A percentile compares a stretch with the other conserved stretches of the same genome.
Conservation (phyloP, 352 stramenopile genomes). For the Pythium periplocum region DNA sequence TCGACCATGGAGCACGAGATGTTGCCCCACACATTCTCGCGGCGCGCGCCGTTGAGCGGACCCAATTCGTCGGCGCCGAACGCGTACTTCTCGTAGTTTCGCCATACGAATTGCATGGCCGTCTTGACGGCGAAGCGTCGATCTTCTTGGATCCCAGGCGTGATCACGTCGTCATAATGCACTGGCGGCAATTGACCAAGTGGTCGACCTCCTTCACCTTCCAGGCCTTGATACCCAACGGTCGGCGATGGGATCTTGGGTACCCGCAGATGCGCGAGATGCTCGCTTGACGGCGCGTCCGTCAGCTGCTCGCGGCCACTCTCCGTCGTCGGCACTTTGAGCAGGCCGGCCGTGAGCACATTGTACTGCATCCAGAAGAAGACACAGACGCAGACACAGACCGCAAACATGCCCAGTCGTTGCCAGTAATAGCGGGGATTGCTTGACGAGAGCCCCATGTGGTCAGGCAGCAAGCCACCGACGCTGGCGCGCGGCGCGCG, state of each 20-base stretch:
- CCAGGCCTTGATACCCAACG: no score
- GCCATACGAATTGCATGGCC: constrained; percentile 79
- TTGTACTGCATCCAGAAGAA: constrained; percentile 58
- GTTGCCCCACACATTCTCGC: constrained; percentile 85
- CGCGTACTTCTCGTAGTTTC: constrained; percentile 90
- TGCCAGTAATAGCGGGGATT: no score
- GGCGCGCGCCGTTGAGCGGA: constrained; percentile 56
- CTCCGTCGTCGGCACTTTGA: constrained; percentile 5
- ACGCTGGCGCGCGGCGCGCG: no score
- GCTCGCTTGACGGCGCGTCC: no score
- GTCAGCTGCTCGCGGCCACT: no score
- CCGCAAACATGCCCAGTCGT: background rate
- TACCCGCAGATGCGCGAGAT: no score
- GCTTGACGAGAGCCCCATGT: background rate
- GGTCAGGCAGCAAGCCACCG: background rate
- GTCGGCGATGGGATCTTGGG: no score
- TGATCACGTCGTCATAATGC: background rate
- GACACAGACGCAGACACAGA: constrained; percentile 10
- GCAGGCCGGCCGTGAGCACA: constrained; percentile 29
- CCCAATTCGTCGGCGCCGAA: constrained; percentile 96
- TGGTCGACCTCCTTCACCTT: background rate
- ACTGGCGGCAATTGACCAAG: background rate
- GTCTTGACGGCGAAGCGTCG: constrained; percentile 39
- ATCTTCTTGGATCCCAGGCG: constrained; percentile 22
- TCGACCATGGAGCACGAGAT: constrained; percentile 93